Conservation (phyloP, 1,284 basidiomycete species). For the Microbotryum scabiosae region DNA sequence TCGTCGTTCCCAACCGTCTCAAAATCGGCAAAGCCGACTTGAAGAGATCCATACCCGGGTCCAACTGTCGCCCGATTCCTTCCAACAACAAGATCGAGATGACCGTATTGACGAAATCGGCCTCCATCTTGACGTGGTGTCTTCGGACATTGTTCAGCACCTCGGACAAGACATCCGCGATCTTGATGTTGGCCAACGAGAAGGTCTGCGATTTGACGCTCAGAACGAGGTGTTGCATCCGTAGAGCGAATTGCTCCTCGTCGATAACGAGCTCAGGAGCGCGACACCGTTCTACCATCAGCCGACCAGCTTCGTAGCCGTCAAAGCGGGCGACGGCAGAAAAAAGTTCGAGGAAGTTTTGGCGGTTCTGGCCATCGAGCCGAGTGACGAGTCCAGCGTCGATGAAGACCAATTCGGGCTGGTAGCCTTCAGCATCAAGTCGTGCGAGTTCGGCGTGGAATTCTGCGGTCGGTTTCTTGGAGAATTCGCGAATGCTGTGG, state of each 20-base stretch:
- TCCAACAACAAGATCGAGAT: conserved; percentile 84
- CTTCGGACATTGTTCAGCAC: conserved; percentile 78
- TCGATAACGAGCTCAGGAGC: conserved; percentile 84
- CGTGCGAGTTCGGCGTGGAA: conserved; percentile 66
- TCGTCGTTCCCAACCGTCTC: conserved; percentile 75
- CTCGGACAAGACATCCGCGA: conserved; percentile 76
- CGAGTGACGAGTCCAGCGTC: conserved; percentile 92
- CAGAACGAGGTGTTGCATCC: conserved; percentile 92
- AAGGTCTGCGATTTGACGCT: conserved; percentile 94
- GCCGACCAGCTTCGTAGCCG: conserved; percentile 82
- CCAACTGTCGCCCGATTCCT: conserved; percentile 88
- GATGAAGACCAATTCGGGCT: conserved; percentile 91
- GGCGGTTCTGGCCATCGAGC: conserved; percentile 67
- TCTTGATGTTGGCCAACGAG: conserved; percentile 88
- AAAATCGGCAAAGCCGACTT: conserved; percentile 84
- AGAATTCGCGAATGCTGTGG: conserved; percentile 46
- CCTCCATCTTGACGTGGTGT: conserved; percentile 98
- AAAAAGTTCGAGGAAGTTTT: conserved; percentile 95
- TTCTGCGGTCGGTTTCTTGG: conserved; percentile 46
- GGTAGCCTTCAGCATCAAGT: conserved; percentile 65
- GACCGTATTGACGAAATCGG: conserved; percentile 96
- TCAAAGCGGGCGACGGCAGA: conserved; percentile 92
- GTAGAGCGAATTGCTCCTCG: conserved; percentile 87
- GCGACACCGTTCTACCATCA: conserved; percentile 96
- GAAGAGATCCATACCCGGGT: conserved; percentile 87